These are phyloP conservation scores for Podaxis rugospora DNA, from an alignment of 768 basidiomycete genomes.

Conservation along the genomic window DNA sequence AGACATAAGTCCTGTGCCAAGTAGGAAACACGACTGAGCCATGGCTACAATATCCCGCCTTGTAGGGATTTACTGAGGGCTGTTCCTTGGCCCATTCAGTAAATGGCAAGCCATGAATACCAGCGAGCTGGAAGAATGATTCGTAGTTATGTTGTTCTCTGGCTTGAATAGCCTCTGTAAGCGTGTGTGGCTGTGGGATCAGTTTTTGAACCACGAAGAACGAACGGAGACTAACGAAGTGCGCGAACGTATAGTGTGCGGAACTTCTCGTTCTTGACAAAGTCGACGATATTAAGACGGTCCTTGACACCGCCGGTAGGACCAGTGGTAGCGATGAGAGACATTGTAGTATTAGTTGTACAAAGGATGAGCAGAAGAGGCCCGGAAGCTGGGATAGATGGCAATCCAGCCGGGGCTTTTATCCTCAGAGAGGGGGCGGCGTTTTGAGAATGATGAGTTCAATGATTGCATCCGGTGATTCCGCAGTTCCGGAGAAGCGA, in stretches of 20 bases:
- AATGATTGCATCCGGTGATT: neutral
- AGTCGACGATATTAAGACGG: constrained; percentile 39
- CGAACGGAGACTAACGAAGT: constrained; percentile 16
- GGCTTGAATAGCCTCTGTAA: constrained; percentile 25
- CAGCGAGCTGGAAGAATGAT: constrained; percentile 42
- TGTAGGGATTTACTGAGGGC: constrained; percentile 19
- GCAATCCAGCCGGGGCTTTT: neutral
- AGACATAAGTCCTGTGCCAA: constrained; percentile 51
- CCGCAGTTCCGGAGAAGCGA: neutral
- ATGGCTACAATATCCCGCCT: constrained; percentile 49
- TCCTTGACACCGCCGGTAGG: constrained; percentile 14
- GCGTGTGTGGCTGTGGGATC: neutral
- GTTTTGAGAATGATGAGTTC: no score
- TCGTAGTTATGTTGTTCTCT: constrained; percentile 22
- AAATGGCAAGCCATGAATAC: constrained; percentile 50
- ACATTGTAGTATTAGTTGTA: neutral
- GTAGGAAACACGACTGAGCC: constrained; percentile 48
- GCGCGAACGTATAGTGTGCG: constrained; percentile 51
- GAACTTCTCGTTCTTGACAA: constrained; percentile 37
- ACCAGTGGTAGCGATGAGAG: neutral
- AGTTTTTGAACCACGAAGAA: neutral
- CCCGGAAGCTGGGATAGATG: neutral
- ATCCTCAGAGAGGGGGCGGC: neutral
- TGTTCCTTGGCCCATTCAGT: constrained; percentile 35
- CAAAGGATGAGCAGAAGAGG: neutral